These are phyloP conservation scores for Lentinula edodes DNA, from an alignment of 768 basidiomycete genomes.

Conservation along the genomic window DNA sequence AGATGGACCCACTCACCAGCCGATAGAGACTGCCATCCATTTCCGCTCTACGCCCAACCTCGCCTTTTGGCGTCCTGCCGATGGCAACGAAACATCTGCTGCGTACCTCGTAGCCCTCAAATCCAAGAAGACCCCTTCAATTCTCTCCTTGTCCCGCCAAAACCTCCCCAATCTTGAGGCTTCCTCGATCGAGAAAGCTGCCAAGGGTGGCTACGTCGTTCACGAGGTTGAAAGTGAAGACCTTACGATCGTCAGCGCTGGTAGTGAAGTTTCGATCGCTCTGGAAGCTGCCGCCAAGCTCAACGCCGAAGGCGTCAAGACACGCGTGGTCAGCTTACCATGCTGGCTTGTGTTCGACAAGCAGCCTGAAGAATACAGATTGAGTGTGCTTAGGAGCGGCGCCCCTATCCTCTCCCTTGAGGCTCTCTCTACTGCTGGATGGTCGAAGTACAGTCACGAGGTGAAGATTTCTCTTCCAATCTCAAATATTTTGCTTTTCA, in stretches of 20 bases:
- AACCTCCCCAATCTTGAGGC: slow-evolving; percentile 90
- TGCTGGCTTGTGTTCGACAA: slow-evolving; percentile 87
- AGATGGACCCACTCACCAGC: slow-evolving; percentile 96
- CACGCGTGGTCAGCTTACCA: slow-evolving; percentile 81
- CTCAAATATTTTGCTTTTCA: not conserved
- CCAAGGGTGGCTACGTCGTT: slow-evolving; percentile 85
- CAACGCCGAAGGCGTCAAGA: slow-evolving; percentile 70
- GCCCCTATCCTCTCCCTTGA: slow-evolving; percentile 88
- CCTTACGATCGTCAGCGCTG: slow-evolving; percentile 84
- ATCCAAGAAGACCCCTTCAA: slow-evolving; percentile 73
- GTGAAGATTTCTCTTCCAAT: slow-evolving; percentile 23
- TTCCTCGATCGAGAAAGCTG: slow-evolving; percentile 79
- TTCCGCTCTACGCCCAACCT: slow-evolving; percentile 89
- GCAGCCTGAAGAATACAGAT: slow-evolving; percentile 72
- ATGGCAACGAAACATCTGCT: slow-evolving; percentile 96
- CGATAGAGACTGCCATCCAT: slow-evolving; percentile 82
- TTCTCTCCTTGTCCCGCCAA: slow-evolving; percentile 80
- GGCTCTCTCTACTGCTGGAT: slow-evolving; percentile 76
- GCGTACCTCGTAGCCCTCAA: slow-evolving; percentile 78
- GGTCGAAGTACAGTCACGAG: slow-evolving; percentile 89
- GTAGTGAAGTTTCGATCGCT: slow-evolving; percentile 85
- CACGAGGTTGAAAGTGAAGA: slow-evolving; percentile 77
- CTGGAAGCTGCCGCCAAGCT: slow-evolving; percentile 83
- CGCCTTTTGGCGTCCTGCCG: slow-evolving; percentile 89
- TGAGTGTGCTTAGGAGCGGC: slow-evolving; percentile 84